These are phyloP conservation scores for Sporobolomyces pararoseus DNA, from an alignment of 768 basidiomycete genomes.

Conservation along the genomic window DNA sequence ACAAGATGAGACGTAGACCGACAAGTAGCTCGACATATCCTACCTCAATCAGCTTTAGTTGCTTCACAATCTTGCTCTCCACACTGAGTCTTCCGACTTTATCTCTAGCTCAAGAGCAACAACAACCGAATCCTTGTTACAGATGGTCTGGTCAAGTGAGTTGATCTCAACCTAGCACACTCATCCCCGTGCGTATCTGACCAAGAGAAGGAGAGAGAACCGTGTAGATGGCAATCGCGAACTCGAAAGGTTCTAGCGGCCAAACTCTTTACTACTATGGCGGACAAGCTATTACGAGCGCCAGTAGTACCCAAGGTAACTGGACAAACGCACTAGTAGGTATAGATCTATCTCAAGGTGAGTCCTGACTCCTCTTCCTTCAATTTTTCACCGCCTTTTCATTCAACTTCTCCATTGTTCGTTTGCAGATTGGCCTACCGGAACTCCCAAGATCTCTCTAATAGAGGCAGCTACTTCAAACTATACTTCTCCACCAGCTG, in stretches of 20 bases:
- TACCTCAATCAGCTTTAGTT: not conserved
- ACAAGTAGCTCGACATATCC: not conserved
- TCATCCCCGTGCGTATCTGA: not conserved
- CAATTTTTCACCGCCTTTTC: not conserved
- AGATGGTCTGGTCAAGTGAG: constrained; percentile 26
- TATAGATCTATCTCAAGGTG: constrained; percentile 6
- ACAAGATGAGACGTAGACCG: not conserved
- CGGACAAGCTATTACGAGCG: constrained; percentile 10
- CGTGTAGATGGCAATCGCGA: constrained; percentile 21
- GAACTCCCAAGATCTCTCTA: constrained; percentile 24
- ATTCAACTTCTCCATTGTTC: not conserved
- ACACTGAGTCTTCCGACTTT: not conserved
- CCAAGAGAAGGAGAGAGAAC: too few species aligned
- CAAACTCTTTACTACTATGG: constrained; percentile 26
- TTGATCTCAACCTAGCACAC: not conserved
- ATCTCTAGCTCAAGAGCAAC: constrained; percentile 19
- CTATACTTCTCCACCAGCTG: constrained; percentile 31
- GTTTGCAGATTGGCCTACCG: constrained; percentile 30
- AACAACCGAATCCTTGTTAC: constrained; percentile 25
- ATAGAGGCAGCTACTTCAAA: constrained; percentile 25
- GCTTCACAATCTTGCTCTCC: not conserved
- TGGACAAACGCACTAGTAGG: constrained; percentile 40
- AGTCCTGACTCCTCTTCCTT: not conserved
- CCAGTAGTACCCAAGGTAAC: not conserved
- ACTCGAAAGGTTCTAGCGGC: not conserved